Conservation (phyloP, 2,329 filamentous ascomycete genomes). For the Alternaria triticimaculans region DNA sequence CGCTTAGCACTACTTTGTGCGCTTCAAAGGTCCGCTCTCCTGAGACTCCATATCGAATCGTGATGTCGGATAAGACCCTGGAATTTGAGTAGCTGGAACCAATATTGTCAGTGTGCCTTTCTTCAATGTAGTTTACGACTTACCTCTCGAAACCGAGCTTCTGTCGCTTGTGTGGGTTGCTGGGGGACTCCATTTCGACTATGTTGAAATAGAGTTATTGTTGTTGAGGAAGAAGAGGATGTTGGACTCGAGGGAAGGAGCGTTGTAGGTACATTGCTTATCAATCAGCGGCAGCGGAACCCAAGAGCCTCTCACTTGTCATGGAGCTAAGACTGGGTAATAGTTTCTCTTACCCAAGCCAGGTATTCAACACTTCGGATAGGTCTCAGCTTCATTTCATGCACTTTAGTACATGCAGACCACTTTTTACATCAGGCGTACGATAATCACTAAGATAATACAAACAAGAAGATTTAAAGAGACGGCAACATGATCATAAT, state of each 20-base stretch:
- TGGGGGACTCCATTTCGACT: neutral
- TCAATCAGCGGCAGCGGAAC: neutral
- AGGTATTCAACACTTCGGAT: no score
- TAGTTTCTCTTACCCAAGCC: no score
- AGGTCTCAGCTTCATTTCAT: no score
- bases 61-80: neutral
- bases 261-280: neutral
- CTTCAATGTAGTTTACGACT: neutral
- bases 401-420: no score
- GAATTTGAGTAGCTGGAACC: neutral
- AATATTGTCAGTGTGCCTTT: neutral
- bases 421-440: no score
- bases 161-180: neutral
- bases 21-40: neutral
- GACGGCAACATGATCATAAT: no score
- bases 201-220: neutral
- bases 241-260: neutral
- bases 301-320: neutral
- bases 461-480: no score
- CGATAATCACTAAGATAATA: no score
- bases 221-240: neutral
- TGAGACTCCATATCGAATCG: neutral
- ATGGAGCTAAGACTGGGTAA: no score
- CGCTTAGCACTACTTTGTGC: neutral
- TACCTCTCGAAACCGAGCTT: neutral